phyloP scores from a whole-genome alignment of 768 basidiomycete species.

The Leccinum olivaceopallidum region DNA sequence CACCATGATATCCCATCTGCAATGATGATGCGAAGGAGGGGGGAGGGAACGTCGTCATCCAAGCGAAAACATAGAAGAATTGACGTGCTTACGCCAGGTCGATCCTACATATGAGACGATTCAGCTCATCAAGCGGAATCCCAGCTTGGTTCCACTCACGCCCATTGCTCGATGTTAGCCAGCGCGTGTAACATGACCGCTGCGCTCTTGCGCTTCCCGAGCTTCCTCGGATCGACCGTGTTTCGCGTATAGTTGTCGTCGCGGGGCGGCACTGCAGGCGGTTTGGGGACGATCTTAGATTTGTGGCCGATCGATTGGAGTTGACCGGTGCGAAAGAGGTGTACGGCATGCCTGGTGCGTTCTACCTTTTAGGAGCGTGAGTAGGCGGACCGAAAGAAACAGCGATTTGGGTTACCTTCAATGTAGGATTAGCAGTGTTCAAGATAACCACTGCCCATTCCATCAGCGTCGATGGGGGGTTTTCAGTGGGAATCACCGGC shows the following conservation, averaged over 20 bases:
- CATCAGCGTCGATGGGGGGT: constrained; percentile 61
- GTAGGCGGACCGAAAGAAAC: neutral
- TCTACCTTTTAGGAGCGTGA: constrained; percentile 42
- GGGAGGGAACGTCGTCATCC: neutral
- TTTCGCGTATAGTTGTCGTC: constrained; percentile 44
- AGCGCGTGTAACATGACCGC: neutral
- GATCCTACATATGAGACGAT: neutral
- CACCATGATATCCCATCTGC: constrained; percentile 1
- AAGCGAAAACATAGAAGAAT: neutral
- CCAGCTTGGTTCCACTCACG: neutral
- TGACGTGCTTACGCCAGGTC: neutral
- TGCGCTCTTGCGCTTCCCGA: constrained; percentile 61
- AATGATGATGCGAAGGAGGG: neutral
- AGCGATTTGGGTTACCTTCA: neutral
- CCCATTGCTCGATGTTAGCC: neutral
- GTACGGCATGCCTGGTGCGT: constrained; percentile 68
- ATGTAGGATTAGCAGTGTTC: constrained; percentile 49
- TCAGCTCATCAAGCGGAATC: neutral
- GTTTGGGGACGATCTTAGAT: constrained; percentile 41
- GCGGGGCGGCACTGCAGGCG: constrained; percentile 32
- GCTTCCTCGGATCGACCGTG: constrained; percentile 56
- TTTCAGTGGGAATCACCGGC: constrained; percentile 13
- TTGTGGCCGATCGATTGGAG: constrained; percentile 66
- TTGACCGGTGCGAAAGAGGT: constrained; percentile 68
- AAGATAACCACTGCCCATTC: constrained; percentile 80